Percentiles rank a stretch among this genome's conserved stretches.
Evolutionary conservation across 768 basidiomycete species (phyloP).

Genomic region (Coprinopsis cinerea): DNA sequence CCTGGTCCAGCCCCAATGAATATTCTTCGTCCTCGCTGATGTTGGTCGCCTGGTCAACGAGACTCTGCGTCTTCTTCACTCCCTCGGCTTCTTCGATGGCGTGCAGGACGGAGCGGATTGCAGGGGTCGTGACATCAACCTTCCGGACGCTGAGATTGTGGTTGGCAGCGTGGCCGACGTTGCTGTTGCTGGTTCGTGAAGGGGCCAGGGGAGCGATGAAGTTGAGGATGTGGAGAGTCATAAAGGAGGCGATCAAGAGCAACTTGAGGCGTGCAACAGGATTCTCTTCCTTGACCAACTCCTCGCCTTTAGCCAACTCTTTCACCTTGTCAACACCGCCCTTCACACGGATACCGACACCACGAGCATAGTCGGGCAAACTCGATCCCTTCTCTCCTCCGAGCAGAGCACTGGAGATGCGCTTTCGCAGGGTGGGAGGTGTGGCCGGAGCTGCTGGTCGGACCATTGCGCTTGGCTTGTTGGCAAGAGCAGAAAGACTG

Average conservation of each 20-base stretch:
- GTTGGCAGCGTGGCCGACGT: slow-evolving; percentile 11
- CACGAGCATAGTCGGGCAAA: slow-evolving; percentile 22
- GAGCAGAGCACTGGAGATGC: slow-evolving; percentile 22
- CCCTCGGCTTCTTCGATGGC: slow-evolving; percentile 39
- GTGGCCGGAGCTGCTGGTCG: slow-evolving; percentile 21
- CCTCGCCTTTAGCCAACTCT: slow-evolving; percentile 24
- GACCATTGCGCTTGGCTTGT: slow-evolving; percentile 26
- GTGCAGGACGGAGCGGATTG: slow-evolving; percentile 52
- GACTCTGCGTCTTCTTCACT: slow-evolving; percentile 15
- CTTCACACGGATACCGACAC: slow-evolving; percentile 14
- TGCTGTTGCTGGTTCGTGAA: slow-evolving; percentile 33
- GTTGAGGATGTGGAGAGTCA: slow-evolving; percentile 87
- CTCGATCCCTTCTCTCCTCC: slow-evolving; percentile 37
- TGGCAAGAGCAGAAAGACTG: slow-evolving; percentile 14
- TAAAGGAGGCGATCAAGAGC: slow-evolving; percentile 86
- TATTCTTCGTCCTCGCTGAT: slow-evolving; percentile 10
- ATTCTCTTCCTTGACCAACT: slow-evolving; percentile 49
- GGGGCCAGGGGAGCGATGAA: slow-evolving; percentile 85
- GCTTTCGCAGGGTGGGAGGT: slow-evolving; percentile 27
- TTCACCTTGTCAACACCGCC: slow-evolving; percentile 13
- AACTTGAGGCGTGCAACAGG: slow-evolving; percentile 87
- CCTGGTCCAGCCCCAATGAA: slow-evolving; percentile 5
- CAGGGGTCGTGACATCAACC: slow-evolving; percentile 66
- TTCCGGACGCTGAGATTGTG: slow-evolving; percentile 36
- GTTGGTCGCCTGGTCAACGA: slow-evolving; percentile 5